Percentiles rank a stretch among this genome's conserved stretches.
phyloP scores from a whole-genome alignment of 768 basidiomycete species.

The Favolaschia claudopus region DNA sequence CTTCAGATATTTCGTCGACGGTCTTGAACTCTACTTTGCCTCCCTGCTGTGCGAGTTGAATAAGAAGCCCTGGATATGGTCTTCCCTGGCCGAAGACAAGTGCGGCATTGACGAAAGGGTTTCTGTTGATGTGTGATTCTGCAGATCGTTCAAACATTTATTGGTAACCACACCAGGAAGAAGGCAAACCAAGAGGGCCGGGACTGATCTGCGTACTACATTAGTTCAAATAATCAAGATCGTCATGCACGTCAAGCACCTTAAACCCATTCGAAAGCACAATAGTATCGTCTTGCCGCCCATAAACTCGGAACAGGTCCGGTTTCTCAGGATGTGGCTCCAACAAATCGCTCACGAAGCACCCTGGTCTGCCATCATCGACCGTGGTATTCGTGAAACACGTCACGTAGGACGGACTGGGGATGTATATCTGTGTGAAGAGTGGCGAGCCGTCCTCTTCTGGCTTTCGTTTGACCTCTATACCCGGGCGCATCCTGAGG shows the following conservation, averaged over 20 bases:
- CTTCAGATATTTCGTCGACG: too few relatives aligned
- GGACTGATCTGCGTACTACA: constrained; percentile 6
- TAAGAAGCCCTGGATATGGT: background rate
- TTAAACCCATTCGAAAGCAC: background rate
- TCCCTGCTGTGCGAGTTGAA: background rate
- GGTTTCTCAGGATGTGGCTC: constrained; percentile 15
- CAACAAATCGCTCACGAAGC: constrained; percentile 9
- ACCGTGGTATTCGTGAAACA: background rate
- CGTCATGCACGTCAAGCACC: background rate
- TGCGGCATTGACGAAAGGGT: background rate
- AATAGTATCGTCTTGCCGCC: constrained; percentile 14
- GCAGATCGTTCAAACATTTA: background rate
- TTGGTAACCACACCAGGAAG: background rate
- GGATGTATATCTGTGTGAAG: constrained; percentile 15
- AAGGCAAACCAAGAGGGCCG: constrained; percentile 1
- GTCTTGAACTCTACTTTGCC: too few relatives aligned
- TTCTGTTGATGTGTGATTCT: constrained; percentile 1
- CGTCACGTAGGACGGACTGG: background rate
- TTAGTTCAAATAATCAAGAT: too few relatives aligned
- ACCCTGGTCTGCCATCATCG: background rate
- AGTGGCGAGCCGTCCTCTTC: constrained; percentile 9
- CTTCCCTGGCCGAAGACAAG: background rate
- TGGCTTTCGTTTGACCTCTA: background rate
- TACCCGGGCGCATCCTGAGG: background rate
- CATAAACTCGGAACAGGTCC: constrained; percentile 11